Conservation (phyloP, 2,329 filamentous ascomycete species). For the Plenodomus biglobosus region DNA sequence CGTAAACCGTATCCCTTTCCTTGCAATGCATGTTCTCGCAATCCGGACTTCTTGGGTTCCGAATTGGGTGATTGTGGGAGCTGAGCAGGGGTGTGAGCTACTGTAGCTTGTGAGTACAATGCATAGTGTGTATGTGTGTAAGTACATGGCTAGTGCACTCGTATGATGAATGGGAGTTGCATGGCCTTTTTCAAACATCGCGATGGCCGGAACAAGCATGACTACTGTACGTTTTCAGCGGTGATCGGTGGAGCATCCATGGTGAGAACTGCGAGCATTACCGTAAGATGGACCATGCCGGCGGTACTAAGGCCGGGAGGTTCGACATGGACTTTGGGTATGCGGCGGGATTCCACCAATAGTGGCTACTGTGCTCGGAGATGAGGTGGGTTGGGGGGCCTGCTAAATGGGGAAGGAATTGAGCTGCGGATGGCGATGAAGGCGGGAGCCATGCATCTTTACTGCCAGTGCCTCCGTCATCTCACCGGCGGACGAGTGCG, state of each 20-base stretch:
- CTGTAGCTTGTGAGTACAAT: no score
- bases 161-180: no score
- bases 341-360: not conserved
- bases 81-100: no score
- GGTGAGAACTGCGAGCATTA: not conserved
- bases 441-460: not conserved
- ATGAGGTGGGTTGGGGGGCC: not conserved
- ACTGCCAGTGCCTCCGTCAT: not conserved
- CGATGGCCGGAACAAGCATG: not conserved
- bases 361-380: not conserved
- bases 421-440: not conserved
- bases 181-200: not conserved
- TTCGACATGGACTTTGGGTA: not conserved
- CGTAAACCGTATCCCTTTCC: not conserved
- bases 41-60: not conserved
- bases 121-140: no score
- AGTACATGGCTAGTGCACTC: no score
- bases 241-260: not conserved
- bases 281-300: not conserved
- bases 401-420: not conserved
- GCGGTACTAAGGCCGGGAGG: not conserved
- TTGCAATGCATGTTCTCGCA: not conserved
- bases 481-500: not conserved
- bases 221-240: not conserved
- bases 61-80: no score